Evolutionary conservation across 2,329 filamentous ascomycete species (phyloP).

Genomic region (Cladobotryum mycophilum): DNA sequence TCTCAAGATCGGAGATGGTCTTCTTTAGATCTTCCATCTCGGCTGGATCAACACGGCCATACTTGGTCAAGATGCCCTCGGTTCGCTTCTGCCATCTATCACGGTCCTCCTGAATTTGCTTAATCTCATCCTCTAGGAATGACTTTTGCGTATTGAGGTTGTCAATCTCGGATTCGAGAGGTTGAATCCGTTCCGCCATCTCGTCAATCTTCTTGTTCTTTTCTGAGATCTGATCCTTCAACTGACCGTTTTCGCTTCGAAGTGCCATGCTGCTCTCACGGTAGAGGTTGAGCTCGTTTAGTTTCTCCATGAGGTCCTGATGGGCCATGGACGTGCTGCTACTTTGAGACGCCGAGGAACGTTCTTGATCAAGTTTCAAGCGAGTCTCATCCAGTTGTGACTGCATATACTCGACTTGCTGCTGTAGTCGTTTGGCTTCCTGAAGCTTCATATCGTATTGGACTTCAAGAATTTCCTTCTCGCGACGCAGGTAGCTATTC

Average conservation of each 20-base stretch:
- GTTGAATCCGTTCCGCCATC: constrained; percentile 69
- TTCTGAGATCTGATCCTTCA: constrained; percentile 68
- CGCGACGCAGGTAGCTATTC: constrained; percentile 82
- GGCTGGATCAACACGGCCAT: constrained; percentile 88
- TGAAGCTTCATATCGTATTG: constrained; percentile 85
- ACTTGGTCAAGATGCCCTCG: constrained; percentile 91
- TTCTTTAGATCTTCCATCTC: constrained; percentile 87
- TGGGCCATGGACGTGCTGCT: constrained; percentile 71
- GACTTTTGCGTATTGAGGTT: constrained; percentile 78
- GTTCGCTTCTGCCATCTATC: constrained; percentile 95
- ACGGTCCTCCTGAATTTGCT: constrained; percentile 81
- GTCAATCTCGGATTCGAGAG: constrained; percentile 70
- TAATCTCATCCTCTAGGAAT: constrained; percentile 80
- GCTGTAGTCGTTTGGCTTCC: constrained; percentile 80
- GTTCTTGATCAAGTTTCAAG: constrained; percentile 86
- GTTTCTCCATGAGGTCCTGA: constrained; percentile 85
- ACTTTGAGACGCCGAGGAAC: constrained; percentile 66
- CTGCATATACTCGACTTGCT: constrained; percentile 83
- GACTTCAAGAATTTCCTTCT: constrained; percentile 98
- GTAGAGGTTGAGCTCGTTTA: constrained; percentile 93
- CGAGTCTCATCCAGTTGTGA: constrained; percentile 83
- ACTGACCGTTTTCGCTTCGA: constrained; percentile 75
- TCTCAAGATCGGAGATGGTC: constrained; percentile 59
- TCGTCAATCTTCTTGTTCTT: constrained; percentile 70
- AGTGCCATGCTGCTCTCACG: constrained; percentile 90